Evolutionary conservation across 164 flowering plant genomes (phyloP).

Genomic region (Vitis riparia): DNA sequence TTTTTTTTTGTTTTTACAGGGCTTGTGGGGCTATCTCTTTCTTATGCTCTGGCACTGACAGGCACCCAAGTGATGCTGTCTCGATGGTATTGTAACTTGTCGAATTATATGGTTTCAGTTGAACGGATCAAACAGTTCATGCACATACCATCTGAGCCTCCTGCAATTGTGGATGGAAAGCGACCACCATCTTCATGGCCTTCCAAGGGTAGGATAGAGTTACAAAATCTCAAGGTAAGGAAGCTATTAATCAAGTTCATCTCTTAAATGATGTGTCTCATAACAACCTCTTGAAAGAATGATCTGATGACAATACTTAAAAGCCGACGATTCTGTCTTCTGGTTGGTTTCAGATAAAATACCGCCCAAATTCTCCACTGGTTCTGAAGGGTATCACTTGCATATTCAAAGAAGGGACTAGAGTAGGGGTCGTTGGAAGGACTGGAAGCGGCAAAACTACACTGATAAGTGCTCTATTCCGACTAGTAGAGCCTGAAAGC

Average conservation of each 20-base stretch:
- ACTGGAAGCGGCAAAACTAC: conserved; percentile 95
- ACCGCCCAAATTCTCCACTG: conserved; percentile 75
- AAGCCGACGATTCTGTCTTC: not conserved
- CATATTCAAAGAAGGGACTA: conserved; percentile 66
- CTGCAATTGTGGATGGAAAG: conserved; percentile 54
- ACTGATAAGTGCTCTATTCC: conserved; percentile 76
- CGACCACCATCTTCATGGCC: conserved; percentile 89
- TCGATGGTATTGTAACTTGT: conserved; percentile 64
- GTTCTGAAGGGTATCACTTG: conserved; percentile 87
- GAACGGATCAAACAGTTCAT: conserved; percentile 88
- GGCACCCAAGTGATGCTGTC: conserved; percentile 55
- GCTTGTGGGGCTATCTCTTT: conserved; percentile 84
- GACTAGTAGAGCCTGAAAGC: conserved; percentile 71
- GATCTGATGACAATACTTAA: too few species aligned
- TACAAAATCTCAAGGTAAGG: conserved; percentile 65
- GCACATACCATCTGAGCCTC: conserved; percentile 75
- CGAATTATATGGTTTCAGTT: conserved; percentile 77
- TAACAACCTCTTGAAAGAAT: not conserved
- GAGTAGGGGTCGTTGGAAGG: conserved; percentile 90
- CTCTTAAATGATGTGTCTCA: not conserved
- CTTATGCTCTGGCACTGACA: conserved; percentile 71
- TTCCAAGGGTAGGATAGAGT: conserved; percentile 59
- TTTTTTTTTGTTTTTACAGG: conserved; percentile 39
- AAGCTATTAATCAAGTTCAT: not conserved
- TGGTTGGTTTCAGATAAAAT: conserved; percentile 54